Percentiles rank a stretch among this genome's conserved stretches.
Conservation (phyloP, 2,329 filamentous ascomycete species). For the Fonsecaea pugnacius region DNA sequence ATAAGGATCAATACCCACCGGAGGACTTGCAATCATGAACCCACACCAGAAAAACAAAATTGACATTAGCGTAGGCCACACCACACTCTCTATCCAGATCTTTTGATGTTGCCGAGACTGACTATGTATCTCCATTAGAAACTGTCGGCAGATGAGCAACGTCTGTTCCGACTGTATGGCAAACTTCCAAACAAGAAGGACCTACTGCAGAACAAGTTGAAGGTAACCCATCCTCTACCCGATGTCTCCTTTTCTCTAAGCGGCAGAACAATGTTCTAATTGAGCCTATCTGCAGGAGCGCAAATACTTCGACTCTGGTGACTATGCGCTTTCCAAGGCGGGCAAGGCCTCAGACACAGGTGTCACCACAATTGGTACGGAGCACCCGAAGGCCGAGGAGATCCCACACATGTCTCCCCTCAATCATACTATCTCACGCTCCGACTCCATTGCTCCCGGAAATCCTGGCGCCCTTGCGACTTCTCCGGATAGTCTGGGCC, state of each 20-base stretch:
- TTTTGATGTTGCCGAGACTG: not conserved
- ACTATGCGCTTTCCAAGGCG: constrained; percentile 95
- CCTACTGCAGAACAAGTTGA: constrained; percentile 95
- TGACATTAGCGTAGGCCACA: constrained; percentile 71
- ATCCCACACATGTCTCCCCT: constrained; percentile 85
- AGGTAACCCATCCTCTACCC: constrained; percentile 56
- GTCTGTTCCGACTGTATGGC: constrained; percentile 94
- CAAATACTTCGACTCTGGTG: constrained; percentile 97
- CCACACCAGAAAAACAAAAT: constrained; percentile 98
- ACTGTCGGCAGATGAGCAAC: constrained; percentile 91
- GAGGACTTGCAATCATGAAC: constrained; percentile 67
- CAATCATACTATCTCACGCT: constrained; percentile 46
- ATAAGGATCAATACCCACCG: not conserved
- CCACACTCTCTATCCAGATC: not conserved
- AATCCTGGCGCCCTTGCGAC: constrained; percentile 31
- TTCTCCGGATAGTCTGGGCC: constrained; percentile 39
- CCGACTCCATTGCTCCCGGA: constrained; percentile 42
- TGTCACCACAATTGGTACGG: constrained; percentile 88
- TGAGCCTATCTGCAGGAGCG: constrained; percentile 65
- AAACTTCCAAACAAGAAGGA: constrained; percentile 97
- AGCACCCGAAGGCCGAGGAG: constrained; percentile 93
- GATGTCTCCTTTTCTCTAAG: not conserved
- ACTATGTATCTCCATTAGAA: constrained; percentile 60
- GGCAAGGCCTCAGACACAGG: constrained; percentile 95
- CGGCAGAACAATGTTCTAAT: constrained; percentile 1